phyloP scores from a whole-genome alignment of 805 yeast species.

The Metschnikowia shivogae region DNA sequence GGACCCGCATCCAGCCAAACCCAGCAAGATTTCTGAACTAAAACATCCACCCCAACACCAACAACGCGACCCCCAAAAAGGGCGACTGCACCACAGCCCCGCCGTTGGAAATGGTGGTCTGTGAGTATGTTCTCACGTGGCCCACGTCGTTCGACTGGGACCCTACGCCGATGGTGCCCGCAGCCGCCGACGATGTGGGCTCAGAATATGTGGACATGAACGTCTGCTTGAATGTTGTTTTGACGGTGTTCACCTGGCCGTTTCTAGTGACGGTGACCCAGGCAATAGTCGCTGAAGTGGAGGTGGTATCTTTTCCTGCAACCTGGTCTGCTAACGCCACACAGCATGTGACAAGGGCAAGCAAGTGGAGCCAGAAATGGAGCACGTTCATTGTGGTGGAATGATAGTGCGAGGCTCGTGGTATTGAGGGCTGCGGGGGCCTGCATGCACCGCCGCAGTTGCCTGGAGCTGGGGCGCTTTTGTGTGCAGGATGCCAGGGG shows the following conservation, averaged over 20 bases:
- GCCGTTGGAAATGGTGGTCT: constrained; percentile 21
- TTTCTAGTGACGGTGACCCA: constrained; percentile 33
- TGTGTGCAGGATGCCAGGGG: not conserved
- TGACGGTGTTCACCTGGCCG: constrained; percentile 26
- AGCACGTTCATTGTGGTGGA: constrained; percentile 9
- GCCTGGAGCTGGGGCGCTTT: not conserved
- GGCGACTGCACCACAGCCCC: constrained; percentile 13
- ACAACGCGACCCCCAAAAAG: constrained; percentile 12
- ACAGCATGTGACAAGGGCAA: constrained; percentile 9
- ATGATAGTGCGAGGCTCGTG: not conserved
- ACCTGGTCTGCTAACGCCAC: constrained; percentile 9
- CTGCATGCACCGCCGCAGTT: not conserved
- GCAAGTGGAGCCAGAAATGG: constrained; percentile 3
- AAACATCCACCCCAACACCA: constrained; percentile 8
- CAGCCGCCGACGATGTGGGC: constrained; percentile 17
- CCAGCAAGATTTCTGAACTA: not conserved
- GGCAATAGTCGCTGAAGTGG: constrained; percentile 27
- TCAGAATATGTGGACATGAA: constrained; percentile 23
- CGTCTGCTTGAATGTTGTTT: constrained; percentile 23
- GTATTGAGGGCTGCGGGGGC: not conserved
- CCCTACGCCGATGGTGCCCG: constrained; percentile 34
- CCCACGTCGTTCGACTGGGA: constrained; percentile 26
- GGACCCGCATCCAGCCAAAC: not conserved
- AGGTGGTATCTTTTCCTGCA: constrained; percentile 8
- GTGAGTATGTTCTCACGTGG: constrained; percentile 26